Evolutionary conservation across 1,284 basidiomycete genomes (phyloP), one percentile per base, ranked within the genome.

Genomic region (Sphagnurus paluster): DNA sequence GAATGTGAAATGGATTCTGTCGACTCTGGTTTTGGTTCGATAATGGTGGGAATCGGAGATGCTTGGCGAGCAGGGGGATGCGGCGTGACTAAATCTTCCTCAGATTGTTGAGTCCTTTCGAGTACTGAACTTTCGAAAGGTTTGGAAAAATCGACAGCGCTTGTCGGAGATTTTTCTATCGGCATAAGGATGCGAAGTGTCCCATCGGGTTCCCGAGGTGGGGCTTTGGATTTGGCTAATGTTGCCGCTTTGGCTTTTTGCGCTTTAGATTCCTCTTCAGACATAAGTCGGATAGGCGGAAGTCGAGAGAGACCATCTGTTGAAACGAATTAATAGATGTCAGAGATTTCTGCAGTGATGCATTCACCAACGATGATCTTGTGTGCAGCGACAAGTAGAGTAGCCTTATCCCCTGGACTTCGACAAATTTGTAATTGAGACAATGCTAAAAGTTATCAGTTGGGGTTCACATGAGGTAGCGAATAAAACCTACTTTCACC

Each of bases 311-410:
- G 70, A 4, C 85, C 87, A 59, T 89, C 87, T 88, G 44, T 2
- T 30, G 30, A 16, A 30, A 2, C 39, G 5, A 46, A n/a, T 39
- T 36, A 19, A 25, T n/a, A n/a, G n/a, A n/a, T n/a, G n/a, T n/a
- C n/a, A n/a, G n/a, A n/a, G n/a, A n/a, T n/a, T n/a, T n/a, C n/a
- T n/a, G 34, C 4, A 13, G 29, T 2, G 24, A 17, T 24, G 65
- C n/a, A n/a, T 78, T 52, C 56, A 83, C 89, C 87, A 46, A 92
- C 90, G 11, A 95, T 76, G 25, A 89, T 70, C 60, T 90, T 88
- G 64, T 98, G 93, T 0, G 90, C 85, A 5, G 77, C 73, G 14
- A 98, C 89, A 11, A 98, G 70, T 5, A 93, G 73, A 2, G 82
- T 78, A 3, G 87, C 80, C 63, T 98, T 97, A 44, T 88, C 85